phyloP scores from a whole-genome alignment of 2,329 filamentous ascomycete species.

The Colletotrichum agaves region DNA sequence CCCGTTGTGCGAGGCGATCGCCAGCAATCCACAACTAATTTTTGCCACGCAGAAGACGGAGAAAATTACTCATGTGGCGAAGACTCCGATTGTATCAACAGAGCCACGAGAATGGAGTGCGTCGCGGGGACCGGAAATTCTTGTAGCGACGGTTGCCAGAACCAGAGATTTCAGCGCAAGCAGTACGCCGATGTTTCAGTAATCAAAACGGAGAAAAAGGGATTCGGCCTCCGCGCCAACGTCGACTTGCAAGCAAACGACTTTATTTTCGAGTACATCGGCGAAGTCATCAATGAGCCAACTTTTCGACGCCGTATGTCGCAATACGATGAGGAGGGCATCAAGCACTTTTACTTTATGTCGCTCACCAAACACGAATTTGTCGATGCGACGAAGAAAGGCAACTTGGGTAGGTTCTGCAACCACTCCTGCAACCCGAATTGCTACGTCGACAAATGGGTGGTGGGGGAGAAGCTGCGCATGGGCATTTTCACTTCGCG shows the following conservation, averaged over 20 bases:
- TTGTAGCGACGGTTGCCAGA: slow-evolving; percentile 88
- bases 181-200: slow-evolving; percentile 92
- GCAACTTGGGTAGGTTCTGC: slow-evolving; percentile 96
- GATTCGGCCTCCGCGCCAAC: slow-evolving; percentile 89
- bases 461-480: slow-evolving; percentile 94
- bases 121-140: slow-evolving; percentile 76
- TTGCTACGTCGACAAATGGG: slow-evolving; percentile 99
- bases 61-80: slow-evolving; percentile 90
- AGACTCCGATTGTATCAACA: slow-evolving; percentile 98
- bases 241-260: slow-evolving; percentile 81
- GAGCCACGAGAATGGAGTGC: slow-evolving; percentile 98
- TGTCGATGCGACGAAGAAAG: slow-evolving; percentile 96
- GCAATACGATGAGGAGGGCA: slow-evolving; percentile 94
- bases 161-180: slow-evolving; percentile 92
- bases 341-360: slow-evolving; percentile 99
- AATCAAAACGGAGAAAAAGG: slow-evolving; percentile 98
- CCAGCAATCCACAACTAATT: slow-evolving; percentile 36
- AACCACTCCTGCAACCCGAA: slow-evolving; percentile 99
- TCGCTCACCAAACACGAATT: slow-evolving; percentile 96
- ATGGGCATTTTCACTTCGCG: slow-evolving; percentile 98
- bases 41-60: slow-evolving; percentile 60
- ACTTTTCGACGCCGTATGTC: slow-evolving; percentile 90
- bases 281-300: slow-evolving; percentile 94
- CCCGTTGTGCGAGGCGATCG: slow-evolving; percentile 32
- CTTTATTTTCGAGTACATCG: slow-evolving; percentile 98